Evolutionary conservation across 495 filamentous ascomycete genomes (phyloP).

Genomic region (Beverwykella pulmonaria): DNA sequence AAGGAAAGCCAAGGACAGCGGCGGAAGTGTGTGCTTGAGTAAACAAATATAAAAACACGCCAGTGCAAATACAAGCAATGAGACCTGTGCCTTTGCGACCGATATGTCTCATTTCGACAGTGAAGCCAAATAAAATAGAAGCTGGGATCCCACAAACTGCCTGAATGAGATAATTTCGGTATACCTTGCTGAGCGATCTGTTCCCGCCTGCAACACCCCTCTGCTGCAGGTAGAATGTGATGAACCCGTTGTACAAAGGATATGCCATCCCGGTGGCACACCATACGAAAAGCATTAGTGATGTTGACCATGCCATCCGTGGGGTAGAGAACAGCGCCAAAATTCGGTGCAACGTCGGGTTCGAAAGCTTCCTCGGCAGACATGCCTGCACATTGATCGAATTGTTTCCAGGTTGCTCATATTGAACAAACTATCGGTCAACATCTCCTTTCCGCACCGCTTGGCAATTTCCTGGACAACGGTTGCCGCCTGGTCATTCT

Average conservation of each 20-base stretch:
- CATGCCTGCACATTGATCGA: no score
- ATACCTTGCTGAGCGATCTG: conserved; percentile 53
- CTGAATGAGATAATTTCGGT: conserved; percentile 65
- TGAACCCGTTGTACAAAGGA: conserved; percentile 40
- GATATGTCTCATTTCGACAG: conserved; percentile 61
- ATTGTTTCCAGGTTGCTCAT: no score
- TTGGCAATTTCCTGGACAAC: no score
- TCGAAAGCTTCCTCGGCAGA: no score
- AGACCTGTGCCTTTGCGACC: conserved; percentile 65
- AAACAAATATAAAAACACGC: conserved; percentile 62
- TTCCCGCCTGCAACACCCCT: conserved; percentile 43
- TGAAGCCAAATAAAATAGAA: conserved; percentile 57
- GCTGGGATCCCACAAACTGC: conserved; percentile 62
- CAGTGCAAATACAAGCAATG: conserved; percentile 56
- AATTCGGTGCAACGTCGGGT: no score
- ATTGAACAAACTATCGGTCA: no score
- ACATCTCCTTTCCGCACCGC: no score
- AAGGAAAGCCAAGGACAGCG: conserved; percentile 56
- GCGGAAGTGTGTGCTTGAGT: conserved; percentile 54
- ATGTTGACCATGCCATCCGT: no score
- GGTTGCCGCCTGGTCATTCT: no score
- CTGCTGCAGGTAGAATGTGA: conserved; percentile 58
- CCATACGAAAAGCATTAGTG: no score
- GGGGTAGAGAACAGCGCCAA: no score
- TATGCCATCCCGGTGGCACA: conserved; percentile 39